Percentiles rank a stretch among this genome's conserved stretches.
Conservation (phyloP, 2,329 filamentous ascomycete species). For the Pestalotiopsis sp. region DNA sequence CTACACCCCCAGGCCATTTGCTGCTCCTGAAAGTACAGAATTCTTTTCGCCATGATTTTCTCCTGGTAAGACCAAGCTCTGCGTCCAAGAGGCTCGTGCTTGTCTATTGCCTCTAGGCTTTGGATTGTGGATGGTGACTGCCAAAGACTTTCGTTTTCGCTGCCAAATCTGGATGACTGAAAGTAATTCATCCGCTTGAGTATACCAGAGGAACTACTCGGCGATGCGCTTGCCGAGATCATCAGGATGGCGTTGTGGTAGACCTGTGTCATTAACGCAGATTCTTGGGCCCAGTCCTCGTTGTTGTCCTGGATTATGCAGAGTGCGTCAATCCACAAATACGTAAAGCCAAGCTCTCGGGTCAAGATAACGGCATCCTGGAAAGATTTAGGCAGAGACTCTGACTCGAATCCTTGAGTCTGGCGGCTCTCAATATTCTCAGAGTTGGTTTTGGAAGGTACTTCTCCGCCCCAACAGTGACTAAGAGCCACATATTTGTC, state of each 20-base stretch:
- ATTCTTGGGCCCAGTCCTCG: constrained; percentile 14
- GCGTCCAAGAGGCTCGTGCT: neutral
- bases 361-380: constrained; percentile 7
- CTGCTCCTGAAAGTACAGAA: neutral
- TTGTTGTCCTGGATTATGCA: constrained; percentile 17
- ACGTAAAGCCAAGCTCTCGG: constrained; percentile 6
- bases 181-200: neutral
- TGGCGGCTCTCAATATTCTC: neutral
- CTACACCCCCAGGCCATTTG: neutral
- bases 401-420: neutral
- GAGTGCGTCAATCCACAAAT: constrained; percentile 20
- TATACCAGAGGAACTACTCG: neutral
- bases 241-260: neutral
- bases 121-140: neutral
- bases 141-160: neutral
- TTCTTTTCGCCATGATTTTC: neutral
- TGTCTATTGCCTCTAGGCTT: neutral
- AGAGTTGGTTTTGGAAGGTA: neutral
- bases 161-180: neutral
- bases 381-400: neutral
- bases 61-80: neutral
- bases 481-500: neutral
- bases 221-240: neutral
- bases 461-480: constrained; percentile 12
- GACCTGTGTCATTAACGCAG: neutral